Base-by-base conservation (phyloP, 768 basidiomycete genomes). In the Rhodotorula graminis region DNA sequence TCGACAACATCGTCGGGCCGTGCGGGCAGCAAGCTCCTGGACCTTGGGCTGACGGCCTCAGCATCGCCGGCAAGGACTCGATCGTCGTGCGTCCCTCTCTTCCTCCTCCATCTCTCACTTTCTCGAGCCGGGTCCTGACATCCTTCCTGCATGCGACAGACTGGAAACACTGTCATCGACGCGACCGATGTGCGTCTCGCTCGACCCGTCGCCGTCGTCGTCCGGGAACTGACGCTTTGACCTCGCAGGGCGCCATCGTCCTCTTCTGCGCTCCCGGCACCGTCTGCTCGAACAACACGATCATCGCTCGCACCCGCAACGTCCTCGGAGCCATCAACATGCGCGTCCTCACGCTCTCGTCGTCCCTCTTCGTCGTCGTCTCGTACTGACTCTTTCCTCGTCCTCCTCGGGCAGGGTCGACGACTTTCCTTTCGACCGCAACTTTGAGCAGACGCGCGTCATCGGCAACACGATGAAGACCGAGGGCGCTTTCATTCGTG, bases 251-350 rank as follows among this genome's bases (percentile, higher is more conserved):
- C 6, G 76, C 71, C 19, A 77, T 77, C 42, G 71, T 76, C 10
- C 50, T 83, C 50, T 84, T 82, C 71, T 82, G 83, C 64, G 82
- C 83, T 7, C 83, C 83, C 2, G 82, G 82, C 2, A 81, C 82
- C 2, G 55, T 78, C 47, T 77, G 83, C 57, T 61, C 79, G 19
- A 70, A 77, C 68, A 84, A 84, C 77, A 79, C 77, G 11, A 81
- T 84, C 70, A 76, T 77, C 31, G 76, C 83, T 6, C 72, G 79
- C 5, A 72, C 74, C 8, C 63, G 72, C 3, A 80, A 81, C 21
- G 76, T 81, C 0, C 82, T 84, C 79, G 83, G 81, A 10, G 82
- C 82, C 10, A 82, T 83, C 70, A 76, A 76, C 72, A 68, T 76
- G 75, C 63, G 25, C 44, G 73, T 16, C 4, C 25, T 31, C 14